Percentiles rank a stretch among this genome's conserved stretches.
phyloP scores from a whole-genome alignment of 2,329 filamentous ascomycete species.

The Ceratocystis cubensis region DNA sequence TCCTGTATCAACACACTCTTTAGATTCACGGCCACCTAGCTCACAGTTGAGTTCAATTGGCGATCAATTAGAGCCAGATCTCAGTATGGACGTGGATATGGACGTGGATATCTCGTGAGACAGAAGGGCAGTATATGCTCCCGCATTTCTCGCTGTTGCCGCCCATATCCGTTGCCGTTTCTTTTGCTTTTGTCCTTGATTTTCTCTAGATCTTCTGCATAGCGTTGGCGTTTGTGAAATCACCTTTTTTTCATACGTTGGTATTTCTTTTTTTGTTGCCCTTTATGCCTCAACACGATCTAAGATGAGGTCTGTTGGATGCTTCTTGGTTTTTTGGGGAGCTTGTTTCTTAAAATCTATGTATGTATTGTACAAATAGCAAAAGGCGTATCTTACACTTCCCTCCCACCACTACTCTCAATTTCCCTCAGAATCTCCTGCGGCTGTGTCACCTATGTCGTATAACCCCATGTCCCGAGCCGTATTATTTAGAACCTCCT shows the following conservation, averaged over 20 bases:
- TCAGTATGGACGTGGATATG: conserved; percentile 37
- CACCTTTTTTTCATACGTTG: neutral
- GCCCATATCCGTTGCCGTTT: neutral
- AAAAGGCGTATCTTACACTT: conserved; percentile 9
- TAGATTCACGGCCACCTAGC: conserved; percentile 36
- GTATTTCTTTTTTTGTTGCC: conserved; percentile 7
- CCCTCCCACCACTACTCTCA: neutral
- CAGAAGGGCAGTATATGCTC: neutral
- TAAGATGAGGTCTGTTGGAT: neutral
- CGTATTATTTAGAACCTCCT: conserved; percentile 27
- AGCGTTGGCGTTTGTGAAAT: conserved; percentile 32
- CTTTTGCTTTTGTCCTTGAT: neutral
- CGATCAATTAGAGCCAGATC: conserved; percentile 34
- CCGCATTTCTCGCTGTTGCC: neutral
- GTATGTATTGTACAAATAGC: conserved; percentile 14
- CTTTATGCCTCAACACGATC: neutral
- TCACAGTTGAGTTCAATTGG: conserved; percentile 47
- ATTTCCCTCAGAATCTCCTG: conserved; percentile 16
- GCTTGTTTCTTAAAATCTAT: conserved; percentile 6
- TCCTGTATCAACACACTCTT: conserved; percentile 4
- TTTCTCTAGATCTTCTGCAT: conserved; percentile 27
- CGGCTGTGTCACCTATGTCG: conserved; percentile 23
- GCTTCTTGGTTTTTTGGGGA: no score
- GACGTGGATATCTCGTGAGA: conserved; percentile 19
- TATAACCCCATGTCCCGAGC: conserved; percentile 36